These are phyloP conservation scores for Triticum dicoccoides DNA, from an alignment of 176 grass and related monocot genomes.

Conservation along the genomic window DNA sequence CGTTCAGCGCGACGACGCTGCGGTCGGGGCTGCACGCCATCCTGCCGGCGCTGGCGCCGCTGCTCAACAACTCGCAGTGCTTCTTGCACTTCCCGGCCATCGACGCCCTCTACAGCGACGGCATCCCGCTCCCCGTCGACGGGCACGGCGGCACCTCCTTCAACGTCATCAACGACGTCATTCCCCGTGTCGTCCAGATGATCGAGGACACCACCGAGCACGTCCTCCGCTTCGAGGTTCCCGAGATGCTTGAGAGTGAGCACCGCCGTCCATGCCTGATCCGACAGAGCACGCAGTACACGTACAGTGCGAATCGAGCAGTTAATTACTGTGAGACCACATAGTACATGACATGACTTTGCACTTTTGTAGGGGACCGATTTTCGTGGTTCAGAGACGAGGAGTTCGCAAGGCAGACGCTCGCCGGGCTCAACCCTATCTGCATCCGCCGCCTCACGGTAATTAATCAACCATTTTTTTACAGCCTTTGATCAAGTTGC, in stretches of 20 bases:
- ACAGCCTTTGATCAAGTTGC: too few relatives aligned
- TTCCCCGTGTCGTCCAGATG: constrained; percentile 57
- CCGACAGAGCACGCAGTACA: background rate
- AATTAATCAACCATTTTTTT: background rate
- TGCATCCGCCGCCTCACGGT: constrained; percentile 71
- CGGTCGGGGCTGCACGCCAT: constrained; percentile 54
- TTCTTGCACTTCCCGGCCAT: constrained; percentile 90
- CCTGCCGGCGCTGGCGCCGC: constrained; percentile 46
- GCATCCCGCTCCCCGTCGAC: constrained; percentile 45
- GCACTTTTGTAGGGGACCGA: constrained; percentile 53
- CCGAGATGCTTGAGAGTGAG: constrained; percentile 66
- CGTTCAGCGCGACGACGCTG: constrained; percentile 59
- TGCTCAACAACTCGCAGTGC: constrained; percentile 29
- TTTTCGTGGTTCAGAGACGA: constrained; percentile 83
- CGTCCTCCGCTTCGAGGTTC: constrained; percentile 77
- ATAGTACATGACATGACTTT: background rate
- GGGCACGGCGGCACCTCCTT: background rate
- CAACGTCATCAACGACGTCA: constrained; percentile 24
- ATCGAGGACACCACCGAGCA: constrained; percentile 49
- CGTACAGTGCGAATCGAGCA: background rate
- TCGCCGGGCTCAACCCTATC: constrained; percentile 70
- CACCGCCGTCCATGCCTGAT: background rate
- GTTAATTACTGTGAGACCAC: background rate
- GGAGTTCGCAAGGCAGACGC: constrained; percentile 73
- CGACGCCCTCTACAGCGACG: constrained; percentile 62